These are phyloP conservation scores for Microdochium bolleyi DNA, from an alignment of 2,329 filamentous ascomycete species.

Conservation along the genomic window DNA sequence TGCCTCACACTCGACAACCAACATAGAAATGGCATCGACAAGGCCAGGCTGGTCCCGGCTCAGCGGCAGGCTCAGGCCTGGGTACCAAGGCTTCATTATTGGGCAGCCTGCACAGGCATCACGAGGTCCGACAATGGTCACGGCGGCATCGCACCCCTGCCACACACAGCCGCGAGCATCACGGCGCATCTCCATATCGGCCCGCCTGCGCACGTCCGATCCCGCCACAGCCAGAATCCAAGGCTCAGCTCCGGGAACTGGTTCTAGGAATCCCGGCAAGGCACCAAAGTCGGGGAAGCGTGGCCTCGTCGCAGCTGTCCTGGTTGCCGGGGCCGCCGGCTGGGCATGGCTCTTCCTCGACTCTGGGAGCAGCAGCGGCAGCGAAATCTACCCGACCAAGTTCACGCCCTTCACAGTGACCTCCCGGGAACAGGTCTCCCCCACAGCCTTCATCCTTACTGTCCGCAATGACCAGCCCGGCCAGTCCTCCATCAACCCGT, in stretches of 20 bases:
- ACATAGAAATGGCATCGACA: background rate
- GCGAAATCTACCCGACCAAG: slow-evolving; percentile 41
- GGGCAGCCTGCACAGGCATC: too few species aligned
- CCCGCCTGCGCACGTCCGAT: background rate
- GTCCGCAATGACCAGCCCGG: slow-evolving; percentile 34
- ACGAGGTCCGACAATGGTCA: background rate
- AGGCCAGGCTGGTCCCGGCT: background rate
- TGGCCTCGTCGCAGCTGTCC: background rate
- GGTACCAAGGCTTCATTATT: background rate
- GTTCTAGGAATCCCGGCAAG: background rate
- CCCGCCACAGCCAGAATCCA: background rate
- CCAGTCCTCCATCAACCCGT: slow-evolving; percentile 23
- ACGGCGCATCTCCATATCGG: background rate
- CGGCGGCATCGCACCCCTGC: too few species aligned
- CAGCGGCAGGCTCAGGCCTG: background rate
- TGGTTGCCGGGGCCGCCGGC: background rate
- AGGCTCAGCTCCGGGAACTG: background rate
- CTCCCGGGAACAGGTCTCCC: slow-evolving; percentile 53
- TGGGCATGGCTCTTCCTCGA: background rate
- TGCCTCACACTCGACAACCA: background rate
- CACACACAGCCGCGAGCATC: background rate
- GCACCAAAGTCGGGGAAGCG: background rate
- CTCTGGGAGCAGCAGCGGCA: background rate
- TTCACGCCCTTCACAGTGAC: slow-evolving; percentile 62
- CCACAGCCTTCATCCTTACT: slow-evolving; percentile 62